A percentile compares a stretch with the other conserved stretches of the same genome.
Conservation (phyloP, 257 asterid species). For the Datura wrightii region DNA sequence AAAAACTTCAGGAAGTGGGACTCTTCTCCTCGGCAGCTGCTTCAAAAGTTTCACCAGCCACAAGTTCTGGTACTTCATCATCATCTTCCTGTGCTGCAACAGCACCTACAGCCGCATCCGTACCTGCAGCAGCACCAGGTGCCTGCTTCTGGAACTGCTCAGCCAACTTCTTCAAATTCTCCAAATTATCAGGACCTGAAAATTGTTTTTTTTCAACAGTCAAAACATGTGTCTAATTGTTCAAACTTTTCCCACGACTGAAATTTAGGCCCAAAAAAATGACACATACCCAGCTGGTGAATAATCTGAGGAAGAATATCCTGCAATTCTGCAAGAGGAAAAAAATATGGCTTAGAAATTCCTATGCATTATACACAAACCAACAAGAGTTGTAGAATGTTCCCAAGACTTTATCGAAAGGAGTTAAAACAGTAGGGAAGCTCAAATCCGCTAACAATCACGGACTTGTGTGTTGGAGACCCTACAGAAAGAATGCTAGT, state of each 20-base stretch:
- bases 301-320: slow-evolving; percentile 59
- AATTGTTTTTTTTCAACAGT: not conserved
- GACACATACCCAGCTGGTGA: slow-evolving; percentile 51
- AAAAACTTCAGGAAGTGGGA: slow-evolving; percentile 48
- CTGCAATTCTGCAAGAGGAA: slow-evolving; percentile 58
- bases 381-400: not conserved
- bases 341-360: not conserved
- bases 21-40: slow-evolving; percentile 74
- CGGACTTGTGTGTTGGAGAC: not conserved
- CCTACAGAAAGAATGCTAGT: not conserved
- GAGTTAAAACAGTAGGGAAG: not conserved
- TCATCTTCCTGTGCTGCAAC: slow-evolving; percentile 55
- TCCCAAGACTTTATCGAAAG: not conserved
- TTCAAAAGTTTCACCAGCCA: slow-evolving; percentile 73
- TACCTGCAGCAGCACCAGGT: slow-evolving; percentile 48
- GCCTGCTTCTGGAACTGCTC: slow-evolving; percentile 81
- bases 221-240: too few species aligned
- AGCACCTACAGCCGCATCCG: slow-evolving; percentile 34
- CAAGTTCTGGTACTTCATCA: slow-evolving; percentile 81
- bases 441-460: not conserved
- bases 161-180: slow-evolving; percentile 77
- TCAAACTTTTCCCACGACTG: not conserved
- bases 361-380: not conserved
- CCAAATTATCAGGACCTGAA: slow-evolving; percentile 84
- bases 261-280: not conserved